Conservation (phyloP, 148 eudicot genomes). For the Bassia scoparia region DNA sequence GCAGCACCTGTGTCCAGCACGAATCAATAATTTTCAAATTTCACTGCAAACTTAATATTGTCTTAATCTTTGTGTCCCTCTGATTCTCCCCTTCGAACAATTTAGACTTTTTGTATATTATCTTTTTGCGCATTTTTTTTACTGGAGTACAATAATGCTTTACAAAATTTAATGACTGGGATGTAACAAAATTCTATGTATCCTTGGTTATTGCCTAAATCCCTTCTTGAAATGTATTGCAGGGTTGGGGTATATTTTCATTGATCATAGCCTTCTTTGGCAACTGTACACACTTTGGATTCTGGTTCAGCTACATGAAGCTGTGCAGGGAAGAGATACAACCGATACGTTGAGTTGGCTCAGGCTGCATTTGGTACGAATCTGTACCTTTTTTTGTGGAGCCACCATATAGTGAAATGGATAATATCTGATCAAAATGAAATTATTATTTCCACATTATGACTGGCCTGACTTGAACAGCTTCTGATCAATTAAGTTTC, state of each 20-base stretch:
- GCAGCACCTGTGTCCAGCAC: not conserved
- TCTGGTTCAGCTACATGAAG: slow-evolving; percentile 97
- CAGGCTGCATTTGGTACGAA: slow-evolving; percentile 93
- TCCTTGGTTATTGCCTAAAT: slow-evolving; percentile 1
- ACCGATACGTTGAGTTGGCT: slow-evolving; percentile 93
- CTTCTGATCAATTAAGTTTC: not conserved
- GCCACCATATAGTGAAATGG: not conserved
- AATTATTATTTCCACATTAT: not conserved
- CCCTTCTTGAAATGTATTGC: slow-evolving; percentile 19
- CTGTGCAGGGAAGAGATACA: slow-evolving; percentile 94
- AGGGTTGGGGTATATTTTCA: slow-evolving; percentile 96
- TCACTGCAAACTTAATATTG: not conserved
- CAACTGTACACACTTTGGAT: slow-evolving; percentile 98
- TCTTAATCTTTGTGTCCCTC: not conserved
- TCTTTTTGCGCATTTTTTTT: not conserved
- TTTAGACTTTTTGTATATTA: not conserved
- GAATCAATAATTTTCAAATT: not conserved
- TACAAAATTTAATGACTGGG: not conserved
- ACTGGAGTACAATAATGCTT: not conserved
- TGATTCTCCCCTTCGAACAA: not conserved
- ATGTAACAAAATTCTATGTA: not conserved
- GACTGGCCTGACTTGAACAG: not conserved
- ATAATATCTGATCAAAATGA: not conserved
- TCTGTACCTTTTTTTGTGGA: not conserved
- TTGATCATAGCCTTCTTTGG: slow-evolving; percentile 85